Evolutionary conservation across 495 filamentous ascomycete genomes (phyloP).

Genomic region (Patellaria atrata): DNA sequence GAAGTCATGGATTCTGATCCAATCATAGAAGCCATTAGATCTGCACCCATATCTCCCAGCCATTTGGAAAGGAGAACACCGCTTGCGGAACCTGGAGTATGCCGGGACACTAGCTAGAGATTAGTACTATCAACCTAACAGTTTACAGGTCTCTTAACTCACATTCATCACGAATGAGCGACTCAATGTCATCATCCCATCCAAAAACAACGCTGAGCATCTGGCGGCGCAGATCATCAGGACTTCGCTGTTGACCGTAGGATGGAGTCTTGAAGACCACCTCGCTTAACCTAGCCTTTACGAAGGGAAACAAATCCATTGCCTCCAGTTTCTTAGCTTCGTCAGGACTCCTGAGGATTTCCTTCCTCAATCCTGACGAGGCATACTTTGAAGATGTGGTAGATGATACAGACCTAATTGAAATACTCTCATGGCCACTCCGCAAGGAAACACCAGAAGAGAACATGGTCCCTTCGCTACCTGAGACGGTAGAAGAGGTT

Average conservation of each 20-base stretch:
- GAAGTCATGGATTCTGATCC: conserved; percentile 70
- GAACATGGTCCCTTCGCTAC: conserved; percentile 44
- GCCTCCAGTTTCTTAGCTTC: conserved; percentile 36
- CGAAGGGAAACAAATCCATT: conserved; percentile 53
- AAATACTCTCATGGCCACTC: conserved; percentile 41
- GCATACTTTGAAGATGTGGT: conserved; percentile 46
- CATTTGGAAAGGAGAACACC: conserved; percentile 76
- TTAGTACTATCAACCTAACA: not conserved
- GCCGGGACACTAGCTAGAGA: conserved; percentile 43
- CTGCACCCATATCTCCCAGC: conserved; percentile 73
- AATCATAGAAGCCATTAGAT: conserved; percentile 61
- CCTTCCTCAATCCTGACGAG: conserved; percentile 64
- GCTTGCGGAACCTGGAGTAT: conserved; percentile 55
- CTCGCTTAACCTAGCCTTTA: conserved; percentile 60
- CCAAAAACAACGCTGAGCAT: conserved; percentile 95
- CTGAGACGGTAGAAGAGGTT: conserved; percentile 29
- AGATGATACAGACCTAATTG: conserved; percentile 51
- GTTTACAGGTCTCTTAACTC: conserved; percentile 19
- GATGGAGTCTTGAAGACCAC: conserved; percentile 59
- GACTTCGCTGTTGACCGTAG: conserved; percentile 53
- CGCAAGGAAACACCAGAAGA: conserved; percentile 44
- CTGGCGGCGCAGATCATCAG: conserved; percentile 73
- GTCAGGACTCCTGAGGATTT: conserved; percentile 53
- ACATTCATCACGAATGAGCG: conserved; percentile 73
- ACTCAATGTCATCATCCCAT: conserved; percentile 76